Percentiles rank a stretch among this genome's conserved stretches.
phyloP scores from a whole-genome alignment of 805 yeast species.

The Lipomyces mesembrius region DNA sequence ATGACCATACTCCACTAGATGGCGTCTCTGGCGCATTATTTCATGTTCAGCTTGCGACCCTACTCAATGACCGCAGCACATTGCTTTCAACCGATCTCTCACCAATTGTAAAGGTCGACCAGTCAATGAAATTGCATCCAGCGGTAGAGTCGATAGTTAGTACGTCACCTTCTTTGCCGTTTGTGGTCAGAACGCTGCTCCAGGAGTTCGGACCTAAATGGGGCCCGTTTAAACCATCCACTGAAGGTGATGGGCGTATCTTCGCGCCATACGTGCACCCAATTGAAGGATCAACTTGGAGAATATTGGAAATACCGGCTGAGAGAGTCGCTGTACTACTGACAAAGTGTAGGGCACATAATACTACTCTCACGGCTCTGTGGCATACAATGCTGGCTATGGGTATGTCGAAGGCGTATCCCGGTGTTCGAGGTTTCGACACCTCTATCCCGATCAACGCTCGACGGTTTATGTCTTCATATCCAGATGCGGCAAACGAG shows the following conservation, averaged over 20 bases:
- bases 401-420: conserved; percentile 12
- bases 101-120: conserved; percentile 3
- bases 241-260: conserved; percentile 1
- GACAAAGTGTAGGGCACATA: conserved; percentile 6
- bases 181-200: not conserved
- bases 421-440: conserved; percentile 3
- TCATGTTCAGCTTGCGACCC: conserved; percentile 7
- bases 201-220: not conserved
- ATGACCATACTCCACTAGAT: conserved; percentile 23
- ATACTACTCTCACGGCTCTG: conserved; percentile 25
- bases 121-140: not conserved
- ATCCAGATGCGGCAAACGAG: not conserved
- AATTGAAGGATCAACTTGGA: not conserved
- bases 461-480: conserved; percentile 19
- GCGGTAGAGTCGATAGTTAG: conserved; percentile 1
- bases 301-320: not conserved
- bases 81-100: not conserved
- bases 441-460: conserved; percentile 23
- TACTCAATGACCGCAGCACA: not conserved
- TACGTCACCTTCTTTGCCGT: not conserved
- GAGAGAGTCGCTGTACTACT: conserved; percentile 5
- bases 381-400: conserved; percentile 3
- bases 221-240: not conserved
- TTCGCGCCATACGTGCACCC: conserved; percentile 14
- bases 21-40: conserved; percentile 22